phyloP scores from a whole-genome alignment of 179 eudicot species.

The Corrigiola litoralis region DNA sequence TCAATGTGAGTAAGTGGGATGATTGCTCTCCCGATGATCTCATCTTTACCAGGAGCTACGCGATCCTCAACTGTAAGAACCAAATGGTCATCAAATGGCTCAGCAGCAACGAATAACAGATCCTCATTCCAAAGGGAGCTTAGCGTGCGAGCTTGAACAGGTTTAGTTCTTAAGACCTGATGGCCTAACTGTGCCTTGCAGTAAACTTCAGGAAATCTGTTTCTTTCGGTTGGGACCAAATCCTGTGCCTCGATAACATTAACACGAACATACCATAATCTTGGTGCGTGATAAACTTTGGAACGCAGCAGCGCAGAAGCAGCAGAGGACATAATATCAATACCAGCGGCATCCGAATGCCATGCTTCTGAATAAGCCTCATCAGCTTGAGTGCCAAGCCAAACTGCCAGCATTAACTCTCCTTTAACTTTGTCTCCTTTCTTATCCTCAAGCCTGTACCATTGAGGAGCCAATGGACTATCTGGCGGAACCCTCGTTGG shows the following conservation, averaged over 20 bases:
- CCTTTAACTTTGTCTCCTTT: constrained; percentile 76
- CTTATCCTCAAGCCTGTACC: constrained; percentile 88
- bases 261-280: constrained; percentile 89
- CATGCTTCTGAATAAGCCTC: constrained; percentile 96
- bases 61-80: constrained; percentile 83
- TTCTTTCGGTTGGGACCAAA: constrained; percentile 70
- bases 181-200: constrained; percentile 90
- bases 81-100: constrained; percentile 86
- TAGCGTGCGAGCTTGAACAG: constrained; percentile 59
- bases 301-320: constrained; percentile 67
- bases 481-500: constrained; percentile 92
- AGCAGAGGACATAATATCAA: constrained; percentile 66
- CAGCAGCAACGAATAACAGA: constrained; percentile 76
- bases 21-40: constrained; percentile 73
- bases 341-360: constrained; percentile 88
- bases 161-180: constrained; percentile 71
- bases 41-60: constrained; percentile 93
- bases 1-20: constrained; percentile 66
- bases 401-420: constrained; percentile 89
- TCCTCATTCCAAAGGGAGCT: constrained; percentile 92
- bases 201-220: constrained; percentile 79
- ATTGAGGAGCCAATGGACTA: constrained; percentile 90
- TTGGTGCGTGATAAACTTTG: constrained; percentile 85
- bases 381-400: constrained; percentile 98
- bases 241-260: constrained; percentile 95